A percentile compares a stretch with the other conserved stretches of the same genome.
These are phyloP conservation scores for Chimonanthus salicifolius DNA, from an alignment of 164 flowering plant genomes.

Conservation along the genomic window DNA sequence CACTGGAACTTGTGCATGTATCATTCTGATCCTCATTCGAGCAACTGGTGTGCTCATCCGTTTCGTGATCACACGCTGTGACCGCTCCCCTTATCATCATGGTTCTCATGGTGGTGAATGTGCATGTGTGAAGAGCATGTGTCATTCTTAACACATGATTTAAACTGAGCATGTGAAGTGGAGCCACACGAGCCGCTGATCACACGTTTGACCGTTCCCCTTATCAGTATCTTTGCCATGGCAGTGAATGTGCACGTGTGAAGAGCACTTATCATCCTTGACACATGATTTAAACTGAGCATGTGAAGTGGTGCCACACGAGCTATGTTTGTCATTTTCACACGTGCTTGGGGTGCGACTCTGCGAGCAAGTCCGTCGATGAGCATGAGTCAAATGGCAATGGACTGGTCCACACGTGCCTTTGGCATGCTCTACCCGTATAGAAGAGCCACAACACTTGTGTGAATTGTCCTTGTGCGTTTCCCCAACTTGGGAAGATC, in stretches of 20 bases:
- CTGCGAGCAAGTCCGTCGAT: conserved; percentile 13
- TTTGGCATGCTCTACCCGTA: neutral
- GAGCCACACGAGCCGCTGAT: neutral
- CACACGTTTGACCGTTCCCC: neutral
- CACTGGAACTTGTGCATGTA: neutral
- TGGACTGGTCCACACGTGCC: conserved; percentile 1
- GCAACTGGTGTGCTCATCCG: neutral
- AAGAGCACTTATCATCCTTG: neutral
- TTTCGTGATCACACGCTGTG: neutral
- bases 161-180: neutral
- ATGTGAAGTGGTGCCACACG: neutral
- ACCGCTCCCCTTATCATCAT: neutral
- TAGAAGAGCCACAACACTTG: neutral
- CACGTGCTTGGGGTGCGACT: neutral
- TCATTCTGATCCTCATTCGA: too few species aligned
- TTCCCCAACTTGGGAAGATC: conserved; percentile 2
- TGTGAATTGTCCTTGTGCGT: neutral
- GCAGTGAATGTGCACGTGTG: too few species aligned
- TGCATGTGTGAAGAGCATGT: neutral
- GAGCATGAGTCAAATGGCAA: conserved; percentile 2
- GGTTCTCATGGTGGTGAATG: too few species aligned
- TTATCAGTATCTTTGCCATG: neutral
- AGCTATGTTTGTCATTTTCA: neutral
- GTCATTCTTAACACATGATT: neutral
- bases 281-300: neutral